Conservation (phyloP, 163 green algal genomes). For the Chlorella variabilis region DNA sequence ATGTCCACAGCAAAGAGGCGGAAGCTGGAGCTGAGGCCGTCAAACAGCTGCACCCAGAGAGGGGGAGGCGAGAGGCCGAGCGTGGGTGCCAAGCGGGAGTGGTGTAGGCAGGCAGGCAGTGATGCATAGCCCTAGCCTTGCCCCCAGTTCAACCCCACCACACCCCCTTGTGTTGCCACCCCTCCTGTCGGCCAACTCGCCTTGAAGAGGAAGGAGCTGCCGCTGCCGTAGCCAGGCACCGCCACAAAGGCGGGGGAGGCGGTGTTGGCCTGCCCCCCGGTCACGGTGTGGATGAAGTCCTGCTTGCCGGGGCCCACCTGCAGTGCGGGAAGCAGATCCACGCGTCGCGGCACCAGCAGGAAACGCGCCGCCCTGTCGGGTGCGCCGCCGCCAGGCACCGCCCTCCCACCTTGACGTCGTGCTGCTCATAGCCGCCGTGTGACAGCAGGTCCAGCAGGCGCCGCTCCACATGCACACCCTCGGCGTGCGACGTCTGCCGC, state of each 20-base stretch:
- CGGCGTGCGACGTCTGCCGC: conserved; percentile 63
- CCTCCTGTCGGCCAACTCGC: too few relatives aligned
- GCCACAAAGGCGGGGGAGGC: conserved; percentile 66
- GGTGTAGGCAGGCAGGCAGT: too few relatives aligned
- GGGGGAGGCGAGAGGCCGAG: too few relatives aligned
- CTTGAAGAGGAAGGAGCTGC: conserved; percentile 43
- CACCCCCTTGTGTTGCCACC: too few relatives aligned
- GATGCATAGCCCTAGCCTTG: too few relatives aligned
- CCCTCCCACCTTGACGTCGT: conserved; percentile 1
- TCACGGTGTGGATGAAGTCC: conserved; percentile 80
- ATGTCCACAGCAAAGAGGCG: conserved; percentile 78
- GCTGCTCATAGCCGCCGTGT: background rate
- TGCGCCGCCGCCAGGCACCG: too few relatives aligned
- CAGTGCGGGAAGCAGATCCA: background rate
- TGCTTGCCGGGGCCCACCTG: conserved; percentile 61
- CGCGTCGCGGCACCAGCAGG: background rate
- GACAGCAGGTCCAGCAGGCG: conserved; percentile 59
- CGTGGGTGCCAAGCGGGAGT: too few relatives aligned
- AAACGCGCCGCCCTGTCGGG: too few relatives aligned
- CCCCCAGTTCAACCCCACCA: too few relatives aligned
- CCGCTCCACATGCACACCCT: conserved; percentile 60
- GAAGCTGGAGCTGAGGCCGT: conserved; percentile 62
- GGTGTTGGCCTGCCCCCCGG: conserved; percentile 25
- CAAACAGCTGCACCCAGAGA: too few relatives aligned
- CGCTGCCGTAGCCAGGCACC: conserved; percentile 38